A percentile compares a stretch with the other conserved stretches of the same genome.
phyloP scores from a whole-genome alignment of 1,139 yeast species.

The Torulaspora globosa region DNA sequence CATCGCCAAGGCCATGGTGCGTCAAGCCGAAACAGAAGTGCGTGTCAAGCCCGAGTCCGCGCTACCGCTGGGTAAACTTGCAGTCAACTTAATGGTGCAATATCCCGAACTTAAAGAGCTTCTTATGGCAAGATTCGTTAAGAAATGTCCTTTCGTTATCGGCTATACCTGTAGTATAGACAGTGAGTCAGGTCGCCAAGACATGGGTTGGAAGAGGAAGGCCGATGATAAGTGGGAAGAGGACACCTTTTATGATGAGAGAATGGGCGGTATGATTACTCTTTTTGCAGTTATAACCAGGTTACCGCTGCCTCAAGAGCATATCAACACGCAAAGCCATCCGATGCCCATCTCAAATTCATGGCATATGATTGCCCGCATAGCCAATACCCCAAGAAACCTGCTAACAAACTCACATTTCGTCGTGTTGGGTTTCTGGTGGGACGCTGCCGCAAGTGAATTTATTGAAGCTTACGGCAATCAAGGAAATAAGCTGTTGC shows the following conservation, averaged over 20 bases:
- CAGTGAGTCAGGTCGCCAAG: constrained; percentile 73
- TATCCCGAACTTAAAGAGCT: constrained; percentile 66
- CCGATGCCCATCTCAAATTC: constrained; percentile 50
- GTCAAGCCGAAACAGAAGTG: constrained; percentile 92
- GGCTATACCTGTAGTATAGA: constrained; percentile 73
- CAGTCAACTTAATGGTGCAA: constrained; percentile 50
- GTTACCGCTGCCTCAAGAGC: constrained; percentile 30
- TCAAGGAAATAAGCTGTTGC: constrained; percentile 65
- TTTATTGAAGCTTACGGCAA: constrained; percentile 56
- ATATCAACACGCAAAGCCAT: constrained; percentile 39
- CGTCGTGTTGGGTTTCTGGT: constrained; percentile 75
- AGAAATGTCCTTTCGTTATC: constrained; percentile 84
- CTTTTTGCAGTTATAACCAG: constrained; percentile 73
- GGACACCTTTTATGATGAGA: constrained; percentile 68
- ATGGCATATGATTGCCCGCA: constrained; percentile 73
- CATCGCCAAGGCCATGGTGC: constrained; percentile 76
- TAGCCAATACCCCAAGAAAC: constrained; percentile 51
- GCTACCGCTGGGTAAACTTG: constrained; percentile 68
- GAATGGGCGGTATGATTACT: constrained; percentile 80
- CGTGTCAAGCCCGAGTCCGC: constrained; percentile 76
- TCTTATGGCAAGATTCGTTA: constrained; percentile 75
- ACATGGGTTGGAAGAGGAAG: constrained; percentile 84
- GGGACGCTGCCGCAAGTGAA: constrained; percentile 74
- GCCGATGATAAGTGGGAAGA: constrained; percentile 72
- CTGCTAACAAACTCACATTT: constrained; percentile 65